Evolutionary conservation across 148 eudicot species (phyloP), one percentile per base, ranked within the genome.

Genomic region (Drosera capensis): DNA sequence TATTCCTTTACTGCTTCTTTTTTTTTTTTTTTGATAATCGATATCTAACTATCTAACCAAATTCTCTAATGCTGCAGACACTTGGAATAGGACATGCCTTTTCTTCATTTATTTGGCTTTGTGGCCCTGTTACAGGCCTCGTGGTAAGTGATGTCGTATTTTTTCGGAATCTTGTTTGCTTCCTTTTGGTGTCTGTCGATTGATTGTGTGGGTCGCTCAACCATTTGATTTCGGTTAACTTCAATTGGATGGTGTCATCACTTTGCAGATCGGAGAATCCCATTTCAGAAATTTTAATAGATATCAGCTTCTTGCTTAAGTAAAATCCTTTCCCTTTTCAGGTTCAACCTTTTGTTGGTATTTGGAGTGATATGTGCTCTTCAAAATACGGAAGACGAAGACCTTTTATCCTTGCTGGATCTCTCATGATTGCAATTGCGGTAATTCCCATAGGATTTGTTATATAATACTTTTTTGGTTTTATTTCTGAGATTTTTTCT

Each of bases 261-360:
- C n/a, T n/a, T n/a, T n/a, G n/a, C n/a, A n/a, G n/a, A n/a, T n/a
- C n/a, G n/a, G n/a, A n/a, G n/a, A n/a, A 14, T 19, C 25, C n/a
- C 29, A 14, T 25, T 23, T 45, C 2, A 23, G 49, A n/a, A n/a
- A n/a, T 8, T 23, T 45, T n/a, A 17, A 22, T 23, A 20, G 30
- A 17, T 41, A 41, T 17, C 11, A 17, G 4, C 14, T 1, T 13
- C 43, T 39, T 39, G 14, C n/a, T 39, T 11, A 34, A 14, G 8
- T 55, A n/a, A 5, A 15, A 25, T 24, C 14, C 13, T 47, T 24
- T 7, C 40, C 8, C 20, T 31, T 45, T 65, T 60, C 78, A 88
- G 97, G 97, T 88, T 63, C 97, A 88, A 84, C 97, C 97, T 45
- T 90, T 81, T 67, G 97, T 90, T 47, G 97, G 95, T 56, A 90